phyloP scores from a whole-genome alignment of 345 rosid species.

The Carallia pectinifolia region DNA sequence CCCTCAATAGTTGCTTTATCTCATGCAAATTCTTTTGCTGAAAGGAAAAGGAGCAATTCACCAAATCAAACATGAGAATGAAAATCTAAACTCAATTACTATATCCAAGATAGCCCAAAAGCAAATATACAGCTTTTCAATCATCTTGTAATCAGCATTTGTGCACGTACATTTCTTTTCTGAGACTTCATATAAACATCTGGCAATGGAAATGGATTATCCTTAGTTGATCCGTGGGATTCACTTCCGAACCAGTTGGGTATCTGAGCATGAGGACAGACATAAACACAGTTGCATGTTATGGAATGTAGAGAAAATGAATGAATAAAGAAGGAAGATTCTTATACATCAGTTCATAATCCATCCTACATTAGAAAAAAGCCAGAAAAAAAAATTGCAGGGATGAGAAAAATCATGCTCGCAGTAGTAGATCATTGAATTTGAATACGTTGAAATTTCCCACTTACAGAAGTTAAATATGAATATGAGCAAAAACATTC shows the following conservation, averaged over 20 bases:
- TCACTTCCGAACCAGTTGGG: conserved; percentile 88
- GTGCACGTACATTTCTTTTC: conserved; percentile 68
- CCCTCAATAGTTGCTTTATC: conserved; percentile 67
- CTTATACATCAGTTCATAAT: too few species aligned
- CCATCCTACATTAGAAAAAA: too few species aligned
- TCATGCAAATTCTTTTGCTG: conserved; percentile 84
- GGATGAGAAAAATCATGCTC: too few species aligned
- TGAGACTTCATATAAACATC: conserved; percentile 64
- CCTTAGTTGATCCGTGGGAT: conserved; percentile 64
- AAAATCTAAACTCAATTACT: conserved; percentile 13
- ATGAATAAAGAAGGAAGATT: too few species aligned
- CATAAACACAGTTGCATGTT: not conserved
- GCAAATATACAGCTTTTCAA: conserved; percentile 1
- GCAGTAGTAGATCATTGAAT: too few species aligned
- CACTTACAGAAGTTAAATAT: not conserved
- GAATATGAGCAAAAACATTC: not conserved
- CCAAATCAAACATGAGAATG: not conserved
- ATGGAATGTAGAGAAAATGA: too few species aligned
- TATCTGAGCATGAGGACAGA: conserved; percentile 50
- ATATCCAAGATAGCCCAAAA: not conserved
- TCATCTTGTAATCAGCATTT: conserved; percentile 9
- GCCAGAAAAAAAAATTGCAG: not conserved
- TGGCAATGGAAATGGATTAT: conserved; percentile 83
- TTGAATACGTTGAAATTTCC: not conserved
- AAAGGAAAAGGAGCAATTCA: not conserved